Conservation (phyloP, 169 alveolate genomes). For the Fabrea salina region DNA sequence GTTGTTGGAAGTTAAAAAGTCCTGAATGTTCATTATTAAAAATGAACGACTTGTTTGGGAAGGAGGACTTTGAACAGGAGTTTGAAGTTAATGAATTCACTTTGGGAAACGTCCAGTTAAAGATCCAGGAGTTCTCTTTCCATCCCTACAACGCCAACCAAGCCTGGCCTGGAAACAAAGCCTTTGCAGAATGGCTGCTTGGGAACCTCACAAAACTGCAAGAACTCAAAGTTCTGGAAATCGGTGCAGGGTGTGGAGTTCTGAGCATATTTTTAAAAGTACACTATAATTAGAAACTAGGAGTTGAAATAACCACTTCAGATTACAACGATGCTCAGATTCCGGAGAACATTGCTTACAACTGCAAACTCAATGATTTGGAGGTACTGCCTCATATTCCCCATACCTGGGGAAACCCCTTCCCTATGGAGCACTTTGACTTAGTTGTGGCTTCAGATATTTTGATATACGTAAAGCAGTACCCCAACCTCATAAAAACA, state of each 20-base stretch:
- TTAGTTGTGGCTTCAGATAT: constrained; percentile 18
- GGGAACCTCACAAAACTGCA: background rate
- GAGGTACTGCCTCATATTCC: background rate
- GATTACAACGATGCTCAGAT: background rate
- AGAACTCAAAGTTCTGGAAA: background rate
- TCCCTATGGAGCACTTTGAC: background rate
- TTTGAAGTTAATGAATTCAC: background rate
- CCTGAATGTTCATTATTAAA: too few relatives aligned
- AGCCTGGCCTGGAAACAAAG: constrained; percentile 20
- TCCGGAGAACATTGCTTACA: background rate
- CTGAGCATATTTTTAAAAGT: background rate
- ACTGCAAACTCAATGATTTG: background rate
- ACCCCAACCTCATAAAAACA: background rate
- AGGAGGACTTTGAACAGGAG: constrained; percentile 2
- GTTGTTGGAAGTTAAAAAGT: too few relatives aligned
- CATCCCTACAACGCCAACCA: constrained; percentile 5
- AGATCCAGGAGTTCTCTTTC: background rate
- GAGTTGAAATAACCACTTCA: background rate
- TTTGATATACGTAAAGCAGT: background rate
- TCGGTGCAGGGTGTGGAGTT: constrained; percentile 19
- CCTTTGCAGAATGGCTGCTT: background rate
- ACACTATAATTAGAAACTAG: too few relatives aligned
- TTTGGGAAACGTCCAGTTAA: background rate
- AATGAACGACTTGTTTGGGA: constrained; percentile 2
- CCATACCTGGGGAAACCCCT: background rate